These are phyloP conservation scores for Lactarius hatsudake DNA, from an alignment of 768 basidiomycete species.

Conservation along the genomic window DNA sequence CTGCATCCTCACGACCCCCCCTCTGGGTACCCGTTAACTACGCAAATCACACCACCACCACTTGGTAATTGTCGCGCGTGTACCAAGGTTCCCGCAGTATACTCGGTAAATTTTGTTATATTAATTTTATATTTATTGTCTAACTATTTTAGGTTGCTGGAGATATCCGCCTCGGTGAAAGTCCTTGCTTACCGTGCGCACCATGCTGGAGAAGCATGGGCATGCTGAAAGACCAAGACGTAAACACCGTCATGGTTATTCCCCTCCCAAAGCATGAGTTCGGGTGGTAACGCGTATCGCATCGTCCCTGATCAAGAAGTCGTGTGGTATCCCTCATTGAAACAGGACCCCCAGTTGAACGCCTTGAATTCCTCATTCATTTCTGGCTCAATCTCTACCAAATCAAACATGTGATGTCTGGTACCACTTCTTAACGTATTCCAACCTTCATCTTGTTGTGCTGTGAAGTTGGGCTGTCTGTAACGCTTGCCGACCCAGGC, in stretches of 20 bases:
- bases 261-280: constrained; percentile 48
- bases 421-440: too few species aligned
- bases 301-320: background rate
- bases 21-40: constrained; percentile 62
- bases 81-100: constrained; percentile 62
- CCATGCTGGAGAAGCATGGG: too few species aligned
- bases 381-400: too few species aligned
- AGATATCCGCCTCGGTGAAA: constrained; percentile 74
- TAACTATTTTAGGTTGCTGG: constrained; percentile 43
- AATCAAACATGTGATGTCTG: too few species aligned
- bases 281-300: constrained; percentile 33
- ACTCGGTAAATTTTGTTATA: constrained; percentile 35
- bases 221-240: constrained; percentile 56
- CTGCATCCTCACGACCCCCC: constrained; percentile 56
- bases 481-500: too few species aligned
- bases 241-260: constrained; percentile 45
- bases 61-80: constrained; percentile 68
- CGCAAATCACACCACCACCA: constrained; percentile 60
- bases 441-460: too few species aligned
- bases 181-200: constrained; percentile 68
- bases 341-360: too few species aligned
- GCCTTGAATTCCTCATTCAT: background rate
- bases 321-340: background rate
- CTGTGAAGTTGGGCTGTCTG: too few species aligned
- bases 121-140: too few species aligned